Conservation (phyloP, 768 basidiomycete species). For the Boletus edulis region DNA sequence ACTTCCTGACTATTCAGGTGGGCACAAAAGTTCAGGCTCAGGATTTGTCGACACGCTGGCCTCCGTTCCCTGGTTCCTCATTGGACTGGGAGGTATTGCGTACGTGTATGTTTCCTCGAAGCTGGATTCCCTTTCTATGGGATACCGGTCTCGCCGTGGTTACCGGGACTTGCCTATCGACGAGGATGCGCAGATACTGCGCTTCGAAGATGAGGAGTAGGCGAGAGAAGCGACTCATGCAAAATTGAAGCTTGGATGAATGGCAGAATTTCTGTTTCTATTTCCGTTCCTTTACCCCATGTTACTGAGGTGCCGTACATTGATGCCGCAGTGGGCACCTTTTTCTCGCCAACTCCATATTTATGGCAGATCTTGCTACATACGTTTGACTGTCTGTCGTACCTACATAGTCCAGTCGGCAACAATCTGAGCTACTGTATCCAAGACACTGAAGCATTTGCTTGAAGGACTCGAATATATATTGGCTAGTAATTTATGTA, state of each 20-base stretch:
- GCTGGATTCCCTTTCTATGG: constrained; percentile 36
- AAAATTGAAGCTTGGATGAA: background rate
- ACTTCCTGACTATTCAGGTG: constrained; percentile 48
- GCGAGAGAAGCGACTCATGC: background rate
- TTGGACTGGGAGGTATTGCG: constrained; percentile 74
- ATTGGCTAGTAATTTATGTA: no score
- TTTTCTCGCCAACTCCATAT: background rate
- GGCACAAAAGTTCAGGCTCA: constrained; percentile 39
- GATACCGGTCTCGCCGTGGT: constrained; percentile 54
- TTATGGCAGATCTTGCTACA: background rate
- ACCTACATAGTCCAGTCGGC: no score
- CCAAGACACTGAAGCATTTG: no score
- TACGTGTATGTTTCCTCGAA: constrained; percentile 61
- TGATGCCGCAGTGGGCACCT: background rate
- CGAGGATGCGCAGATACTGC: constrained; percentile 83
- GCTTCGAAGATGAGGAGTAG: constrained; percentile 77
- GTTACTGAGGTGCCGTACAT: no score
- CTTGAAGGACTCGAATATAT: no score
- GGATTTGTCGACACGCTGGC: constrained; percentile 69
- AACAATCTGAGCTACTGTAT: no score
- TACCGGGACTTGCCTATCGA: constrained; percentile 80
- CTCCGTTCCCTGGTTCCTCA: constrained; percentile 85
- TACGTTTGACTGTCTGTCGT: no score
- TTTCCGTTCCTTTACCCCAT: background rate
- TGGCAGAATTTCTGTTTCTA: background rate